These are phyloP conservation scores for Spathaspora gorwiae DNA, from an alignment of 805 yeast species.

Conservation along the genomic window DNA sequence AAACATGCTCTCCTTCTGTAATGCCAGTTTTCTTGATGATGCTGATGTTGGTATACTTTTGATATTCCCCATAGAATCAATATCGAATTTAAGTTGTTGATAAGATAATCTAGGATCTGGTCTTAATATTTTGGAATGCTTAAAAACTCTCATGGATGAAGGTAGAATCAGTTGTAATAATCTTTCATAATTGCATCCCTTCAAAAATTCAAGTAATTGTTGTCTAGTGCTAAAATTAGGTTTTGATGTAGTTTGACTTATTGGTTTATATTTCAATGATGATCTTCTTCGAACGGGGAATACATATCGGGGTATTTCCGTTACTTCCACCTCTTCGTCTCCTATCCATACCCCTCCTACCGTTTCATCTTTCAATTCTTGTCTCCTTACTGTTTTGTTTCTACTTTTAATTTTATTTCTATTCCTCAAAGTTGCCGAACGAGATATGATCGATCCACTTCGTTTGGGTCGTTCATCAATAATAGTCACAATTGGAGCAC, in stretches of 20 bases:
- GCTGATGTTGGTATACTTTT: background rate
- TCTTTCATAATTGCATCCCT: constrained; percentile 13
- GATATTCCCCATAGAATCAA: background rate
- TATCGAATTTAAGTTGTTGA: background rate
- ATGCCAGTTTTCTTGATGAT: background rate
- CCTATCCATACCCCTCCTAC: too few species aligned
- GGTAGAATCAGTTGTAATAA: constrained; percentile 29
- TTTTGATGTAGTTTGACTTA: constrained; percentile 2
- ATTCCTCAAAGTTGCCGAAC: constrained; percentile 26
- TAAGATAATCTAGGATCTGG: constrained; percentile 12
- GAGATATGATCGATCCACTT: constrained; percentile 26
- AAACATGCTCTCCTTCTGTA: background rate
- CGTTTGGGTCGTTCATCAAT: constrained; percentile 16
- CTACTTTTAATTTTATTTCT: constrained; percentile 25
- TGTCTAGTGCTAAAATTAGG: constrained; percentile 18
- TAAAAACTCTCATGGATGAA: constrained; percentile 19
- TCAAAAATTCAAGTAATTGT: constrained; percentile 19
- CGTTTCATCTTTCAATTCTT: constrained; percentile 1
- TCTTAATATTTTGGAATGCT: constrained; percentile 14
- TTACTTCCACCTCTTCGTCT: background rate
- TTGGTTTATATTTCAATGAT: constrained; percentile 26
- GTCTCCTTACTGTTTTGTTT: constrained; percentile 19
- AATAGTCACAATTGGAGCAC: constrained; percentile 22
- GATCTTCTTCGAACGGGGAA: constrained; percentile 34
- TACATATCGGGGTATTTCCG: constrained; percentile 12